Conservation (phyloP, 345 rosid species). For the Erucastrum elatum region DNA sequence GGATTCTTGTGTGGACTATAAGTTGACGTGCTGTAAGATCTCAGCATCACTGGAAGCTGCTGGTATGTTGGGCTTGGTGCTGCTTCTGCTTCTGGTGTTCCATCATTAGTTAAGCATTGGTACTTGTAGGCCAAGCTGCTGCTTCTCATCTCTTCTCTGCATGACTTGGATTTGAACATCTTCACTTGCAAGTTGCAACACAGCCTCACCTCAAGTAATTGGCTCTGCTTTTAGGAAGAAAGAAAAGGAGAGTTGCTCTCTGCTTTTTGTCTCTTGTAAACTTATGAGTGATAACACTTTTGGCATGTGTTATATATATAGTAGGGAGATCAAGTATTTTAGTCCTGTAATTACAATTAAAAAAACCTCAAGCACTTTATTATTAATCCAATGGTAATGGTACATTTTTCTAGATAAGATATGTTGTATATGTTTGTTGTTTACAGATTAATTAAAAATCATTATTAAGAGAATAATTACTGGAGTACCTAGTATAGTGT, state of each 20-base stretch:
- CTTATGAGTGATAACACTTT: conserved; percentile 29
- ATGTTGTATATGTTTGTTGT: neutral
- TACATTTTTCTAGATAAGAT: neutral
- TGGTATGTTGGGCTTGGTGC: conserved; percentile 18
- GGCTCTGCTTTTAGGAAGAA: conserved; percentile 39
- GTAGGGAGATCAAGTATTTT: neutral
- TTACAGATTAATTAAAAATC: neutral
- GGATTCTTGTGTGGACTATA: conserved; percentile 34
- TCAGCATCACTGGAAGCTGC: conserved; percentile 33
- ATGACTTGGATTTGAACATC: conserved; percentile 41
- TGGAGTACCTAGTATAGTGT: conserved; percentile 14
- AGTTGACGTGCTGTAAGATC: conserved; percentile 39
- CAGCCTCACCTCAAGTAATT: conserved; percentile 2
- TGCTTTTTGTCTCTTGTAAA: conserved; percentile 35
- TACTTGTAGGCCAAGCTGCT: conserved; percentile 26
- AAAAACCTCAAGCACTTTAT: neutral
- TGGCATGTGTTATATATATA: neutral
- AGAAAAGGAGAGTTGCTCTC: conserved; percentile 43
- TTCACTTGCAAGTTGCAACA: neutral
- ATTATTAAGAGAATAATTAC: neutral
- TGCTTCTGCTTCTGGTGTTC: neutral
- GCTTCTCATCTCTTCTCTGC: conserved; percentile 33
- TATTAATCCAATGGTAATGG: neutral
- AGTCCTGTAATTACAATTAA: neutral
- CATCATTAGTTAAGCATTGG: conserved; percentile 12